Evolutionary conservation across 306 rosid genomes (phyloP).

Genomic region (Glycine soja): DNA sequence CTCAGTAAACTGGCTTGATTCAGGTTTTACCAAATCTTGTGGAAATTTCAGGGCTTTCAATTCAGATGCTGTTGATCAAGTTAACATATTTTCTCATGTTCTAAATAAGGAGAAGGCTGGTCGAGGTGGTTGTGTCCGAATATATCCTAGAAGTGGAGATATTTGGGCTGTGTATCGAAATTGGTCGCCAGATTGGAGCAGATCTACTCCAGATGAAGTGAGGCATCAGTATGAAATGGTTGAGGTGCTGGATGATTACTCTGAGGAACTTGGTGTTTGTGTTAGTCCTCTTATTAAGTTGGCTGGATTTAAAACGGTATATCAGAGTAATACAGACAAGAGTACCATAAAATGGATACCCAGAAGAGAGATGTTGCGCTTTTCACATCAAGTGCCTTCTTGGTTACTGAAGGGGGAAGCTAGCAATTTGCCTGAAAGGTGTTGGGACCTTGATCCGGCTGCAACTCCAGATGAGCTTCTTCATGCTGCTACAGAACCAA

Average conservation of each 20-base stretch:
- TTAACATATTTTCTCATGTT: slow-evolving; percentile 91
- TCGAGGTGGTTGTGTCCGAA: slow-evolving; percentile 87
- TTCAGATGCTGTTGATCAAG: slow-evolving; percentile 86
- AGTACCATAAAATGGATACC: slow-evolving; percentile 82
- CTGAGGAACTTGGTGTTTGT: slow-evolving; percentile 90
- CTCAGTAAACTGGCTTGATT: slow-evolving; percentile 79
- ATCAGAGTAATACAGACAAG: slow-evolving; percentile 69
- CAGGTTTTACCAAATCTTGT: slow-evolving; percentile 95
- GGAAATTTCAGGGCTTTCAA: slow-evolving; percentile 90
- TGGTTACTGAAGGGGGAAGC: slow-evolving; percentile 71
- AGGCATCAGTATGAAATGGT: slow-evolving; percentile 97
- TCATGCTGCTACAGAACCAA: slow-evolving; percentile 64
- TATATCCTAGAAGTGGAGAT: slow-evolving; percentile 88
- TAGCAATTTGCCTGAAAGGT: slow-evolving; percentile 67
- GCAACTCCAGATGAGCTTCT: slow-evolving; percentile 98
- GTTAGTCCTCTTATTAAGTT: slow-evolving; percentile 83
- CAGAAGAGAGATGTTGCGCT: slow-evolving; percentile 85
- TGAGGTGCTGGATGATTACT: slow-evolving; percentile 90
- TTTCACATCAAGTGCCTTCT: slow-evolving; percentile 98
- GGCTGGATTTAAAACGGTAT: slow-evolving; percentile 89
- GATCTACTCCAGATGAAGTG: slow-evolving; percentile 85
- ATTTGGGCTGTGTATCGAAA: slow-evolving; percentile 93
- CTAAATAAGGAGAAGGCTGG: slow-evolving; percentile 79
- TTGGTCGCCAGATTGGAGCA: slow-evolving; percentile 87
- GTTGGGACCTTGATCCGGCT: slow-evolving; percentile 98